Evolutionary conservation across 768 basidiomycete genomes (phyloP), one percentile per base, ranked within the genome.

Genomic region (Paxillus ammoniavirescens): DNA sequence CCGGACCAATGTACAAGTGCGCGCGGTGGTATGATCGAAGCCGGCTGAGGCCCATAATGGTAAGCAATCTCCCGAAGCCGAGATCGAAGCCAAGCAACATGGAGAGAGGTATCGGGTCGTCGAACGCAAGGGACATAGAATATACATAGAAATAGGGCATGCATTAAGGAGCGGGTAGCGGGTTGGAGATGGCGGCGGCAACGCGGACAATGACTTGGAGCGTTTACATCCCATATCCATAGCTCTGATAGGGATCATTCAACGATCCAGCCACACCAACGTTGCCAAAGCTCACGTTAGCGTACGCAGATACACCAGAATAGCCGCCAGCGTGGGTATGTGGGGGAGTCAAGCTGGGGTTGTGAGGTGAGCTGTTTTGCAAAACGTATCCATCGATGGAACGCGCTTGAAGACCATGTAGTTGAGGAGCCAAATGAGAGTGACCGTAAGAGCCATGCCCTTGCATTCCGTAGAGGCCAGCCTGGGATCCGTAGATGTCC

Each of bases 321-420:
- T 88, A 89, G 41, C 78, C 77, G 44, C 77, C 73, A 12, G 70
- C 66, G 55, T 84, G 81, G 56, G 74, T 68, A 67, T 79, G 85
- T 31, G 82, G 77, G 40, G 84, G 78, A 26, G 85, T 78, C 55
- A 88, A 61, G 38, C 76, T 80, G 50, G 83, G 77, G 62, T 80
- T 85, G 68, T 90, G 87, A 58, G 76, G 77, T 40, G 84, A 84
- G 61, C 77, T 83, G 65, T 82, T 82, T 70, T 91, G 90, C 47
- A 92, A 75, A 55, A 91, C 88, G 65, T 91, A 91, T 64, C 84
- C 82, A 62, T 92, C 90, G 58, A 92, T 90, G 23, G 86, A 77
- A 56, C 86, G 88, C 14, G 83, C 78, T 65, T 84, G 87, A 45
- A 91, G 68, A 38, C 70, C 68, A 60, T 86, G 86, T 65, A 88